These are phyloP conservation scores for Candida coquimbonensis DNA, from an alignment of 805 yeast genomes.

Conservation along the genomic window DNA sequence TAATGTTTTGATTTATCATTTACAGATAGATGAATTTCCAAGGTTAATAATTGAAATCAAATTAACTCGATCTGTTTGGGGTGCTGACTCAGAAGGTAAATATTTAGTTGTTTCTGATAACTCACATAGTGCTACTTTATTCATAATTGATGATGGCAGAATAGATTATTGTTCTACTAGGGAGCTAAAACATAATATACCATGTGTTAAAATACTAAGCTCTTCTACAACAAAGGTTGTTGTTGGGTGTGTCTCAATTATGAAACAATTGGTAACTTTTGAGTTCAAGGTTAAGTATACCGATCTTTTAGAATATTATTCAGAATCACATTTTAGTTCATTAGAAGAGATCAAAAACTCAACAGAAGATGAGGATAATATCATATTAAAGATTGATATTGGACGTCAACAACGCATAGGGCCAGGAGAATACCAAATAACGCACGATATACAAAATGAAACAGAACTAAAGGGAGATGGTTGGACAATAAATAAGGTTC, in stretches of 20 bases:
- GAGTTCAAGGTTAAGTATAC: conserved; percentile 4
- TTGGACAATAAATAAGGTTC: too few relatives aligned
- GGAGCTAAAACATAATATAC: conserved; percentile 46
- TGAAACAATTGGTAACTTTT: conserved; percentile 27
- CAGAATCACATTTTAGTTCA: background rate
- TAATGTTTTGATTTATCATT: conserved; percentile 31
- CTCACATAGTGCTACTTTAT: conserved; percentile 37
- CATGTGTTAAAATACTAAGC: conserved; percentile 39
- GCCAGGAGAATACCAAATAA: too few relatives aligned
- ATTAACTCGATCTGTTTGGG: conserved; percentile 52
- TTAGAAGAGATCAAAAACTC: background rate
- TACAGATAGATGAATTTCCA: conserved; percentile 22
- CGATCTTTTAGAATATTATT: background rate
- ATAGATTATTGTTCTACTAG: conserved; percentile 29
- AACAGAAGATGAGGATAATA: too few relatives aligned
- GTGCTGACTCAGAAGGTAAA: conserved; percentile 40
- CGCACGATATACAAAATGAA: too few relatives aligned
- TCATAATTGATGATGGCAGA: conserved; percentile 23
- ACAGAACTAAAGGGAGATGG: too few relatives aligned
- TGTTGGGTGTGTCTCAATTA: conserved; percentile 37
- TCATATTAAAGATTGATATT: too few relatives aligned
- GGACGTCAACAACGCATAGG: too few relatives aligned
- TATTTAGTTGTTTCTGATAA: conserved; percentile 49
- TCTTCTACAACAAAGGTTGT: conserved; percentile 21
- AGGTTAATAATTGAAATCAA: conserved; percentile 26